These are phyloP conservation scores for Tricladium varicosporioides DNA, from an alignment of 2,329 filamentous ascomycete species.

Conservation along the genomic window DNA sequence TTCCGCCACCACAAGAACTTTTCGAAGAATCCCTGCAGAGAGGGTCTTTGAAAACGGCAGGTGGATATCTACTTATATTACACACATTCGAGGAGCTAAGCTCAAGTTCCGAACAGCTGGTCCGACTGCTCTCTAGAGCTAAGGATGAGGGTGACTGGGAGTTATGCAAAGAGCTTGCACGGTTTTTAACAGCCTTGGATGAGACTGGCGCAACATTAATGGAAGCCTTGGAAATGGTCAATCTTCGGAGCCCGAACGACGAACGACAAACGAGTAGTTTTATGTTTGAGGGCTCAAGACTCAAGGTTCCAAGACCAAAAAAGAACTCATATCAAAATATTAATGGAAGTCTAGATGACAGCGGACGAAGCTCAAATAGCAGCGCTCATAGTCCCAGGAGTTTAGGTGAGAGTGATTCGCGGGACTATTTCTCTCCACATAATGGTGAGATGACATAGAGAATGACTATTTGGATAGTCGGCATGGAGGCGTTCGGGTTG, in stretches of 20 bases:
- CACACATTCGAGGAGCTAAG: conserved; percentile 75
- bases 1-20: conserved; percentile 85
- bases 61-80: conserved; percentile 91
- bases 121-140: conserved; percentile 76
- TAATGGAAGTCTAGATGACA: conserved; percentile 37
- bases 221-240: conserved; percentile 65
- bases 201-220: conserved; percentile 77
- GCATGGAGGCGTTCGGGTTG: conserved; percentile 12
- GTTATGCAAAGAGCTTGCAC: conserved; percentile 87
- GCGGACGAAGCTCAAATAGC: conserved; percentile 28
- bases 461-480: not conserved
- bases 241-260: conserved; percentile 39
- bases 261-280: conserved; percentile 36
- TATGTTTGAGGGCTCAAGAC: conserved; percentile 38
- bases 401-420: conserved; percentile 6
- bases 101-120: conserved; percentile 71
- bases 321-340: conserved; percentile 16
- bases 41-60: conserved; percentile 88
- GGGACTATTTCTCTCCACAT: conserved; percentile 25
- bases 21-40: conserved; percentile 89
- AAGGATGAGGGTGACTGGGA: conserved; percentile 91
- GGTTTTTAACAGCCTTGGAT: conserved; percentile 93
- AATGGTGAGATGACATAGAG: not conserved
- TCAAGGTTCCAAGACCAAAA: conserved; percentile 28
- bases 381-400: conserved; percentile 24